Conservation (phyloP, 2,329 filamentous ascomycete species). For the Parascedosporium putredinis region DNA sequence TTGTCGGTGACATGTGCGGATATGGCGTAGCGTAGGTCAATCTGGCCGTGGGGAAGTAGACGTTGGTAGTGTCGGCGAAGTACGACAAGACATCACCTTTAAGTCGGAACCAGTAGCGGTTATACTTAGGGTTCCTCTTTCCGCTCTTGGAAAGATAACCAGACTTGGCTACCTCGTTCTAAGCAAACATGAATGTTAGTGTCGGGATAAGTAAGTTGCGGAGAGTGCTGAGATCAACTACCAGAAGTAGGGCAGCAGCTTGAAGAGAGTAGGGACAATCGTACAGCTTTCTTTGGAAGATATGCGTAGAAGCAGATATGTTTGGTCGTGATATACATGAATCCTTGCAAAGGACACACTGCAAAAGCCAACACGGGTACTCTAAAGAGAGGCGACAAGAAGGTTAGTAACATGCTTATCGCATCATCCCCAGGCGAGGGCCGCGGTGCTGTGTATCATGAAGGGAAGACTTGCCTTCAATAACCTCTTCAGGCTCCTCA, state of each 20-base stretch:
- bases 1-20: constrained; percentile 71
- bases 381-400: constrained; percentile 37
- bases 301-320: constrained; percentile 98
- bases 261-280: constrained; percentile 22
- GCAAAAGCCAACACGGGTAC: constrained; percentile 86
- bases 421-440: background rate
- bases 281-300: constrained; percentile 80
- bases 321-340: constrained; percentile 86
- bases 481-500: constrained; percentile 69
- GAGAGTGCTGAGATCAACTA: too few relatives aligned
- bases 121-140: constrained; percentile 76
- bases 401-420: background rate
- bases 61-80: constrained; percentile 69
- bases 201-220: background rate
- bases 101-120: constrained; percentile 84
- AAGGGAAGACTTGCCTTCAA: constrained; percentile 49
- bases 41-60: constrained; percentile 84
- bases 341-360: constrained; percentile 90
- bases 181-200: constrained; percentile 6
- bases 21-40: constrained; percentile 85
- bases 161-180: constrained; percentile 70
- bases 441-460: background rate
- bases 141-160: constrained; percentile 84
- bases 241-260: too few relatives aligned
- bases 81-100: constrained; percentile 90